Base-by-base conservation (phyloP, 768 basidiomycete genomes). In the Pisolithus albus region DNA sequence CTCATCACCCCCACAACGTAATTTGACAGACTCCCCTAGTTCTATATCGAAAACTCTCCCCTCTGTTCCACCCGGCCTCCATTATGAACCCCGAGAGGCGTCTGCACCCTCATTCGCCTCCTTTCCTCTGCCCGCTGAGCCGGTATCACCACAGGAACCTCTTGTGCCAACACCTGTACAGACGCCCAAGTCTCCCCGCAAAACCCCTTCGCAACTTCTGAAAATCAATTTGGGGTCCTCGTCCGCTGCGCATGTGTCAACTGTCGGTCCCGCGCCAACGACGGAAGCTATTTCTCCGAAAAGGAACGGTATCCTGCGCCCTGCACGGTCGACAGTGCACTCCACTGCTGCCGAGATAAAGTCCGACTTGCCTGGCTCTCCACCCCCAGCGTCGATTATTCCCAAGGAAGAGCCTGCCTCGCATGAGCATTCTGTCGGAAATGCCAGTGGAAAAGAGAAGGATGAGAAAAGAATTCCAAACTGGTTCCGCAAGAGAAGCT, bases 381-480 rank as follows among this genome's bases (percentile, higher is more conserved):
- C 57, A 2, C 60, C 64, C 5, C 53, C 61, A 41, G 19, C 52
- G 1, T 39, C 59, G 24, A 57, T 58, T 36, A 57, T 58, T 36
- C 53, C 61, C 8, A 63, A 62, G 23, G 60, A 55, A 18, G 61
- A 62, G 3, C 50, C 46, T 1, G 59, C 66, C 45, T 60, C 69
- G 41, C 63, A 66, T 0, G 55, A 59, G 32, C 56, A 73, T 55
- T 59, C 65, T 32, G 58, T 66, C 55, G 61, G 68, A 55, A 60
- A 70, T 43, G 45, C 52, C 37, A 54, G 50, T 53, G 62, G 50
- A 30, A 64, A 59, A 49, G 65, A 62, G 49, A 72, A 60, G 72
- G 72, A 76, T 57, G 75, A 71, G 40, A 72, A 71, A 50, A 76
- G 75, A 56, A 37, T 59, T 52, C 59, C 60, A 52, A 38, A 54